Base-by-base conservation (phyloP, 2,329 filamentous ascomycete species). In the Fusarium stilboides region DNA sequence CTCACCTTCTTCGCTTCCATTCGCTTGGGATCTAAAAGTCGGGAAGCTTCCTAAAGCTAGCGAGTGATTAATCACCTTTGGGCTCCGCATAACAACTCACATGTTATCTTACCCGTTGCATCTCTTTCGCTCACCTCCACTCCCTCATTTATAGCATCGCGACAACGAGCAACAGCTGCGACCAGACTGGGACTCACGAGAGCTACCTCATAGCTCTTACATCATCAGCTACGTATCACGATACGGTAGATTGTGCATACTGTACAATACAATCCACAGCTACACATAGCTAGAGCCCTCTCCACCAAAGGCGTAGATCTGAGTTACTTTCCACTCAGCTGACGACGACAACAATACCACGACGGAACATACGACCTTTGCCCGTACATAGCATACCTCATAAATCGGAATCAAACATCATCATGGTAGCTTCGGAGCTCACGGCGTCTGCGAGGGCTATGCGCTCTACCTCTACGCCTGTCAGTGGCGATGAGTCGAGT, bases 381-480 rank as follows among this genome's bases (percentile, higher is more conserved):
- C 10, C 10, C 28, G 28, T 31, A 31, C 10, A 31, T 31, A 31
- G 28, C 40, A 45, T 14, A 57, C 24, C 51, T 49, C 31, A 34
- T 26, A 46, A 39, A 17, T 34, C 13, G 28, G 28, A 20, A 4
- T 33, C 40, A 37, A 37, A 37, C 31, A 47, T 52, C 63, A 65
- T 56, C 62, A 82, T 82, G 80, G 77, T 77, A 56, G 74, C 79
- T 51, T 82, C 80, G 44, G 78, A 81, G 71, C 72, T 82, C 61
- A 78, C 77, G 26, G 76, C 76, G 39, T 79, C 78, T 57, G 78
- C 79, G 54, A 77, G 69, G 64, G 74, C 75, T 52, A 70, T 79
- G 72, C 76, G 76, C 58, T 72, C 74, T 12, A 68, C 74, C 58
- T 72, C 74, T 12, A 68, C 74, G 12, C 72, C 72, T 15, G 56